Evolutionary conservation across 768 basidiomycete genomes (phyloP), one percentile per base, ranked within the genome.

Genomic region (Fistulinella prunicolor): DNA sequence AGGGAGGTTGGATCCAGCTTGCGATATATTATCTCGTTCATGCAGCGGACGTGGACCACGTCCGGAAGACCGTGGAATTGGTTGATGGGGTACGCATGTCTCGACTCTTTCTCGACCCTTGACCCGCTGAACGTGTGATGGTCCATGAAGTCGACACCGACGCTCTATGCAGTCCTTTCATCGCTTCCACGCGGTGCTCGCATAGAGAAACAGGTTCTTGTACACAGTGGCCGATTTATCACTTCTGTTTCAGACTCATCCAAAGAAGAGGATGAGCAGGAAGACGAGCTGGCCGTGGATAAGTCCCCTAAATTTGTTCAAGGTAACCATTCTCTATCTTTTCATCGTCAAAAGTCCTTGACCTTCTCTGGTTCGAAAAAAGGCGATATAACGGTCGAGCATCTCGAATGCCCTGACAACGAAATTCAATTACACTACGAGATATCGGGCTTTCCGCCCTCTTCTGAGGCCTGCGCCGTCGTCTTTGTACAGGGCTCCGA

Each of bases 21-120:
- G 73, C 74, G n/a, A 64, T 92, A 16, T 86, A 85, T 56, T 96
- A 93, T 84, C 70, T 90, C n/a, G 65, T 70, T 3, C 63, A 76
- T 45, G 42, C 56, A 0, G 47, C 56, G 12, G 66, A 79, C 55
- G 50, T 81, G 2, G 47, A 58, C 3, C 69, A 62, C 38, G 73
- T 79, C 17, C 75, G 70, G 47, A 56, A 58, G 28, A 76, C 74
- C 0, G 71, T 77, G 48, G 47, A 60, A 39, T 56, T 49, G 5
- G 13, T 50, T 30, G 46, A 52, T 48, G 54, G 54, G 49, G 65
- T 69, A 38, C 14, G 61, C 16, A 1, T 16, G 7, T 21, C 23
- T 55, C 20, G 30, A n/a, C n/a, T 47, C 29, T 36, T 2, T 36
- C 26, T 26, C 26, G 6, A 21, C 17, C 17, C 2, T 40, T 3